Evolutionary conservation across 345 rosid species (phyloP), one percentile per base, ranked within the genome.

Genomic region (Raphanus sativus): DNA sequence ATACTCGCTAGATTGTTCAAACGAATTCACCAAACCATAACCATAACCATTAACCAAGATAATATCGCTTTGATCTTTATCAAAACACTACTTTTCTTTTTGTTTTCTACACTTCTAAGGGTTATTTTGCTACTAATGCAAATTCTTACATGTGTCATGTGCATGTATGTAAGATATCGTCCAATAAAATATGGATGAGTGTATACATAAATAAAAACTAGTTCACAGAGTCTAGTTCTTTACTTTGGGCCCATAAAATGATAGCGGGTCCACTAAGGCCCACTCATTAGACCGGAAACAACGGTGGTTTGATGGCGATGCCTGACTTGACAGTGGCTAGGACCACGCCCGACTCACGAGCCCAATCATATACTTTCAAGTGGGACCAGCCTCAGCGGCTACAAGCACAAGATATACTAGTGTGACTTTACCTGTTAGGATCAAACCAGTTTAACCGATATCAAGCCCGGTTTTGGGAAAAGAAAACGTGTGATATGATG

Each of bases 291-390:
- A 52, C 66, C 82, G 68, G 69, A 62, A 74, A 79, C 64, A 69
- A 40, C 78, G 75, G 75, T 79, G 74, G 59, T 69, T 73, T 60
- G 66, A 54, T 79, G 78, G 82, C 65, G 73, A 73, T 48, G 73
- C 76, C 77, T 77, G 77, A 77, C 67, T 71, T 65, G 73, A 67
- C 77, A 73, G 78, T 79, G 77, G 78, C 70, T 79, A 73, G 81
- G 78, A 74, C 79, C 82, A 80, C 75, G 82, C 79, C 72, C 67
- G 75, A 13, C 17, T 71, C 77, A 61, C 65, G 65, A 62, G 13
- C 63, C 71, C 78, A 79, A 79, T 79, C 78, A 74, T 68, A 78
- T 48, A 15, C 32, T 61, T 61, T 42, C 3, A 28, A n/a, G 73
- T 75, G 79, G 82, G 82, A 56, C 82, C 79, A 33, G 3, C 45